Evolutionary conservation across 371 early-diverging fungal species (phyloP).

Genomic region (Mucor indicus): DNA sequence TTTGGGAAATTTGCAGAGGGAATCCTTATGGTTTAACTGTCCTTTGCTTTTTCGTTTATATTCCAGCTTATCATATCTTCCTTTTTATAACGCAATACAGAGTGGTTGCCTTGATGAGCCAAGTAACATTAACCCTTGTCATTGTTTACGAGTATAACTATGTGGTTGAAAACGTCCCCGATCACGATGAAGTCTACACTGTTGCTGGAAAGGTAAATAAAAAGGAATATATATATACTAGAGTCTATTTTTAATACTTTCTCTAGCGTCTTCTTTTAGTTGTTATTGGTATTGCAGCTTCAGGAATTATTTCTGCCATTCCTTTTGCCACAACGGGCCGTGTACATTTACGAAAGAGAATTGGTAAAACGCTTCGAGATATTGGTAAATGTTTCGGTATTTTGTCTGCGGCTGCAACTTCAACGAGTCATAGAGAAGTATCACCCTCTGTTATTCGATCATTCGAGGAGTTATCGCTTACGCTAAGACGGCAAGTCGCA

Average conservation of each 20-base stretch:
- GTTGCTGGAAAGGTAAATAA: conserved; percentile 42
- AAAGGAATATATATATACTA: conserved; percentile 2
- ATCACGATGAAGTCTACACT: conserved; percentile 28
- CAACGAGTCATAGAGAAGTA: conserved; percentile 1
- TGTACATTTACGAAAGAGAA: conserved; percentile 34
- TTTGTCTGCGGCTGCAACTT: conserved; percentile 12
- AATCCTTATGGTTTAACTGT: conserved; percentile 38
- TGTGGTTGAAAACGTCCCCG: background rate
- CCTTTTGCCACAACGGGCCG: conserved; percentile 36
- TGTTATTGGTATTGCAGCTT: conserved; percentile 32
- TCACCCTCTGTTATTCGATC: conserved; percentile 18
- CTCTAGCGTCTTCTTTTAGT: conserved; percentile 34
- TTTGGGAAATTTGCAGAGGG: conserved; percentile 44
- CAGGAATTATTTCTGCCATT: conserved; percentile 29
- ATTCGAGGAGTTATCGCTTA: conserved; percentile 27
- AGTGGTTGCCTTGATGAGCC: conserved; percentile 25
- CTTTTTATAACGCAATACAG: conserved; percentile 22
- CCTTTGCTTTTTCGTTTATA: conserved; percentile 24
- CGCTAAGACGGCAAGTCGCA: conserved; percentile 36
- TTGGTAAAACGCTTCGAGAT: conserved; percentile 36
- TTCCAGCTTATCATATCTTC: conserved; percentile 31
- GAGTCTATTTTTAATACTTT: conserved; percentile 1
- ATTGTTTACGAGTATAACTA: conserved; percentile 31
- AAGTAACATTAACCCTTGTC: conserved; percentile 31
- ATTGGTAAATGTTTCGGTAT: conserved; percentile 37